phyloP scores from a whole-genome alignment of 352 stramenopile genomes.

The Phytophthora sp. region DNA sequence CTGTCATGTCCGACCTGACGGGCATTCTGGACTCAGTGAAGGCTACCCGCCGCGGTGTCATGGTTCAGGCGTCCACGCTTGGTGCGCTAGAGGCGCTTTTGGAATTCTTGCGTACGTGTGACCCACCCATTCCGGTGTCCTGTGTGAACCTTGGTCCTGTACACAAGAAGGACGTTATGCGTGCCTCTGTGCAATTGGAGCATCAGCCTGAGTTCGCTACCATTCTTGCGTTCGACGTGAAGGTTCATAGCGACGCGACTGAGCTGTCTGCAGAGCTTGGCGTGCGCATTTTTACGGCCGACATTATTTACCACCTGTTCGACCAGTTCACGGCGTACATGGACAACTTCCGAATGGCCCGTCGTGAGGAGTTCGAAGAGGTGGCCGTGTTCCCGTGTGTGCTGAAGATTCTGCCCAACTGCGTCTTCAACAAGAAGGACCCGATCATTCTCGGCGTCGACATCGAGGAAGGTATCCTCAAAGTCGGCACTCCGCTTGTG shows the following conservation, averaged over 20 bases:
- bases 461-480: conserved; percentile 97
- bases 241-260: conserved; percentile 94
- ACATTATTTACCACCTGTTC: conserved; percentile 99
- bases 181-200: conserved; percentile 98
- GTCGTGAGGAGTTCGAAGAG: conserved; percentile 92
- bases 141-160: conserved; percentile 98
- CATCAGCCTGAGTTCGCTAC: conserved; percentile 97
- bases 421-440: conserved; percentile 99
- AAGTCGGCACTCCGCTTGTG: conserved; percentile 97
- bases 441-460: conserved; percentile 99
- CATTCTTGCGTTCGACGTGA: conserved; percentile 99
- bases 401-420: conserved; percentile 97
- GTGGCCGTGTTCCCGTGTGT: conserved; percentile 96
- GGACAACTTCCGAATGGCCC: conserved; percentile 93
- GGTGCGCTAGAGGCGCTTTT: conserved; percentile 98
- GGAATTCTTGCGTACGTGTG: conserved; percentile 96
- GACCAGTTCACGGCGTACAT: conserved; percentile 99
- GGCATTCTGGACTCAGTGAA: conserved; percentile 96
- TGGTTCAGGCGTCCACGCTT: conserved; percentile 99
- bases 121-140: conserved; percentile 94
- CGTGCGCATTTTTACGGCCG: conserved; percentile 99
- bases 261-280: conserved; percentile 92
- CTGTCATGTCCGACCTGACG: conserved; percentile 96
- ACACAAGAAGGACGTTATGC: conserved; percentile 99
- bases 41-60: conserved; percentile 96